These are phyloP conservation scores for Torulaspora gathmanii DNA, from an alignment of 805 yeast genomes.

Conservation along the genomic window DNA sequence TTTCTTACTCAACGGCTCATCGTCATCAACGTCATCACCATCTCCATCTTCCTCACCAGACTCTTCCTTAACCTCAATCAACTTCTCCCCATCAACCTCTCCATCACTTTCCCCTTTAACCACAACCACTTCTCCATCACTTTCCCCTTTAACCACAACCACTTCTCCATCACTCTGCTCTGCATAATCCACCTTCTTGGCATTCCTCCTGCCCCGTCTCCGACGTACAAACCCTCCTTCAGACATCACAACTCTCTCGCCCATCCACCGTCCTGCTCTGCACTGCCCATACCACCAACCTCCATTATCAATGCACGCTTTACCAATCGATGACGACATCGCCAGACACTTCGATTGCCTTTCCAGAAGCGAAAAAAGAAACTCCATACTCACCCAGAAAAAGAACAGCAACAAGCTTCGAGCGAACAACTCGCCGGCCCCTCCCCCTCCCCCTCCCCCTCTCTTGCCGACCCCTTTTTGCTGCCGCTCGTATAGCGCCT, in stretches of 20 bases:
- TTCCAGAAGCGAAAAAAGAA: neutral
- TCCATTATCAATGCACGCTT: neutral
- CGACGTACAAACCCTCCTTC: neutral
- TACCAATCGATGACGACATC: neutral
- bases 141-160: constrained; percentile 2
- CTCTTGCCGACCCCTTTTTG: no score
- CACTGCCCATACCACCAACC: neutral
- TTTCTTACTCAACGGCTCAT: constrained; percentile 21
- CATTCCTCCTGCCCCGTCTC: neutral
- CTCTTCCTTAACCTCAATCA: no score
- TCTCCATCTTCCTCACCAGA: constrained; percentile 24
- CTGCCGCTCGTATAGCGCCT: no score
- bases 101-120: constrained; percentile 1
- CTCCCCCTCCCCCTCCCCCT: neutral
- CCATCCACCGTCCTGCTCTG: neutral
- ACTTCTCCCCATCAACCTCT: neutral
- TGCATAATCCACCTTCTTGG: neutral
- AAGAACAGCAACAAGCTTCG: no score
- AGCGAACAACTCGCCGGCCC: no score
- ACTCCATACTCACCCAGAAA: neutral
- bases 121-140: neutral
- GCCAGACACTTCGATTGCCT: neutral
- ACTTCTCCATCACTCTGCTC: neutral
- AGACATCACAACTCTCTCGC: neutral
- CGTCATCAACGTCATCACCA: constrained; percentile 24